Evolutionary conservation across 345 rosid genomes (phyloP), one percentile per base, ranked within the genome.

Genomic region (Trapa incisa): DNA sequence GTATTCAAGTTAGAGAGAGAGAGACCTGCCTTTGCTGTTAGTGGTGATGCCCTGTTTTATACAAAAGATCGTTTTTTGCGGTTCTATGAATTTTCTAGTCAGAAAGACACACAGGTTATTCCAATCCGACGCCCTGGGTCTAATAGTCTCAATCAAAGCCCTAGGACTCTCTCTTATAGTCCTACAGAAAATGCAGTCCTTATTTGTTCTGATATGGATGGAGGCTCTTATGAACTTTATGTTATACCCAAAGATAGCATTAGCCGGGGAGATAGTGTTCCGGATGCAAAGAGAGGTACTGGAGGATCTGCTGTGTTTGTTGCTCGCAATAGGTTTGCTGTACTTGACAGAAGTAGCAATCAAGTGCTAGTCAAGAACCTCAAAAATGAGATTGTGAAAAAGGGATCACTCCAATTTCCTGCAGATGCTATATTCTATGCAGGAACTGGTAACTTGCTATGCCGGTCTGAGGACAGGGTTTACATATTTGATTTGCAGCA

Each of bases 1-100:
- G 99, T 94, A 58, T 94, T 94, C 69, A 94, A 94, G 83, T 75
- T 94, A 74, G 97, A 90, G 86, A 86, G 99, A 79, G 98, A 90
- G 73, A 81, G 97, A 29, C 96, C 97, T 66, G 96, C 98, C 39
- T 93, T 88, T 88, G 78, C 96, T 0, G 78, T 90, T 47, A 93
- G 95, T 72, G 86, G 86, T 14, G 91, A 90, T 72, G 80, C 85
- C 33, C 61, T 93, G 52, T 90, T 86, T 73, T 93, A 93, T 72
- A 76, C 78, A 29, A 90, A 87, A 74, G 98, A 90, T 71, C 90
- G 97, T 41, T 87, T 87, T 73, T 70, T 93, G 78, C 85, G 92
- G 17, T 78, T 74, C 72, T 90, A 81, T 65, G 92, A 93, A 68
- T 93, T 78, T 77, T 85, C 97, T 56, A 80, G 87, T 65, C 88